Evolutionary conservation across 495 filamentous ascomycete genomes (phyloP).

Genomic region (Aspergillus campestris): DNA sequence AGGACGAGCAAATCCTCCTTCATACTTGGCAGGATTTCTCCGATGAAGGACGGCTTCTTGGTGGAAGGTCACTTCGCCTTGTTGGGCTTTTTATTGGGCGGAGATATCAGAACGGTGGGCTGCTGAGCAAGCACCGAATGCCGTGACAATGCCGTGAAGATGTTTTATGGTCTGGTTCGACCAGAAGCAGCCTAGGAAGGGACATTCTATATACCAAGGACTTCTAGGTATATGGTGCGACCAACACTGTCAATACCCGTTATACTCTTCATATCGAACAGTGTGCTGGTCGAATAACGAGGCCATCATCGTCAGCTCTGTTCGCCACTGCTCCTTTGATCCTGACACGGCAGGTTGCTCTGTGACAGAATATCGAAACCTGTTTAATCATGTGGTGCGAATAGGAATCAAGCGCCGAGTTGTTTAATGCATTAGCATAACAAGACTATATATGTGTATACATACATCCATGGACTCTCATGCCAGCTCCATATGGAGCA

Average conservation of each 20-base stretch:
- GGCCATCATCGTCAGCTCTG: slow-evolving; percentile 17
- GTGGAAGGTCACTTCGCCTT: slow-evolving; percentile 14
- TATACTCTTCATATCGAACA: slow-evolving; percentile 1
- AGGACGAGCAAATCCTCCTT: slow-evolving; percentile 7
- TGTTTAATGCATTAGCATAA: slow-evolving; percentile 6
- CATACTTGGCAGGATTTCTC: slow-evolving; percentile 9
- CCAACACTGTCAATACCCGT: background rate
- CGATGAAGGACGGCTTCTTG: slow-evolving; percentile 9
- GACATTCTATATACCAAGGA: slow-evolving; percentile 19
- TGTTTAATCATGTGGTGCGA: slow-evolving; percentile 11
- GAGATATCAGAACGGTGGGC: slow-evolving; percentile 8
- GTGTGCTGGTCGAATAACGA: slow-evolving; percentile 4
- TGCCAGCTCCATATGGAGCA: no score
- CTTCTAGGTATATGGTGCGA: slow-evolving; percentile 21
- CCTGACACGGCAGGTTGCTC: background rate
- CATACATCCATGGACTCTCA: no score
- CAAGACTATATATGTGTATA: background rate
- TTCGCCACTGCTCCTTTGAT: slow-evolving; percentile 9
- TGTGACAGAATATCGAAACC: background rate
- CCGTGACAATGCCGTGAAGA: slow-evolving; percentile 14
- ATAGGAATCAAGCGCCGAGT: slow-evolving; percentile 10
- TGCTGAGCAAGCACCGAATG: slow-evolving; percentile 17
- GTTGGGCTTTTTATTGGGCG: slow-evolving; percentile 16
- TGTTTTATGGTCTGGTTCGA: slow-evolving; percentile 11
- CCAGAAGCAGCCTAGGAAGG: slow-evolving; percentile 9